A percentile compares a stretch with the other conserved stretches of the same genome.
phyloP scores from a whole-genome alignment of 495 filamentous ascomycete species.

The Talaromyces ruber region DNA sequence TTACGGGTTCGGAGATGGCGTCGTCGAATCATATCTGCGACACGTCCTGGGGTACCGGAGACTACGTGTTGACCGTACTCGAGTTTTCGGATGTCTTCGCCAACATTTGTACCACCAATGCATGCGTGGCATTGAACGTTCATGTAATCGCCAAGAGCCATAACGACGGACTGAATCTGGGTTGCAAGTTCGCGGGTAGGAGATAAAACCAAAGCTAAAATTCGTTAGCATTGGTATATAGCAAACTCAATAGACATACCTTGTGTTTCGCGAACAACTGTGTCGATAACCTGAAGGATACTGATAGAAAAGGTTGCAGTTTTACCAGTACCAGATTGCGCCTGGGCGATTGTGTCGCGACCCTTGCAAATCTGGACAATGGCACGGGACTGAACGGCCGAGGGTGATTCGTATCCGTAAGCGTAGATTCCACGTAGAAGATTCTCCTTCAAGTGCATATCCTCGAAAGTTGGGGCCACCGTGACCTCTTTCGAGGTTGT shows the following conservation, averaged over 20 bases:
- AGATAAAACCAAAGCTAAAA: slow-evolving; percentile 82
- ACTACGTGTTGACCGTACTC: slow-evolving; percentile 97
- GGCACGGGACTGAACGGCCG: slow-evolving; percentile 91
- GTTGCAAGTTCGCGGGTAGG: slow-evolving; percentile 96
- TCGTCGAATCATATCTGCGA: slow-evolving; percentile 98
- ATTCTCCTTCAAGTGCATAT: slow-evolving; percentile 89
- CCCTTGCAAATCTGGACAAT: slow-evolving; percentile 99
- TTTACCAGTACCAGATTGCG: slow-evolving; percentile 99
- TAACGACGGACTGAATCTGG: slow-evolving; percentile 95
- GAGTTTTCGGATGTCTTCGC: slow-evolving; percentile 94
- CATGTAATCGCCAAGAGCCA: slow-evolving; percentile 98
- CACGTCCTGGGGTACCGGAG: slow-evolving; percentile 89
- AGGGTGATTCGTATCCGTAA: slow-evolving; percentile 96
- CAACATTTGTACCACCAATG: slow-evolving; percentile 95
- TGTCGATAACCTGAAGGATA: slow-evolving; percentile 90
- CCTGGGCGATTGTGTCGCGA: slow-evolving; percentile 96
- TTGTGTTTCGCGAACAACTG: slow-evolving; percentile 76
- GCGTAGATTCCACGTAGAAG: slow-evolving; percentile 96
- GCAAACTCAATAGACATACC: slow-evolving; percentile 23
- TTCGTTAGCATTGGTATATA: slow-evolving; percentile 9
- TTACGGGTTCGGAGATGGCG: slow-evolving; percentile 84
- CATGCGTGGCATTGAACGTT: slow-evolving; percentile 98
- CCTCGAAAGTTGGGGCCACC: slow-evolving; percentile 66
- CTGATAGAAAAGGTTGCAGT: slow-evolving; percentile 98
- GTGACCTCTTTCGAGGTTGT: slow-evolving; percentile 94